phyloP scores from a whole-genome alignment of 257 asterid genomes.

The Solanum ossicruentum region DNA sequence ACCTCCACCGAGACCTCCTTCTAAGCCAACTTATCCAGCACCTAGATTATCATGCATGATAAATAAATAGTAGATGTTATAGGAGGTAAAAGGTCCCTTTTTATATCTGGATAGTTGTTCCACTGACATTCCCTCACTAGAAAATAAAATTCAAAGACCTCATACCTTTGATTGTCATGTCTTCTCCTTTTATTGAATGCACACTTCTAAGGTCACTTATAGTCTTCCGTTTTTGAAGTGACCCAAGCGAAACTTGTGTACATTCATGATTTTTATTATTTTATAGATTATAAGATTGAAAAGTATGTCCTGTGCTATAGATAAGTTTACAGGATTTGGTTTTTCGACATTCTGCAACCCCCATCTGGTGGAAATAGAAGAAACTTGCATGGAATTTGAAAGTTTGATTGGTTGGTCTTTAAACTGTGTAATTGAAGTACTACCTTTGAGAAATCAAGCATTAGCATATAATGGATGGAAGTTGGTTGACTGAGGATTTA shows the following conservation, averaged over 20 bases:
- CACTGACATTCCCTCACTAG: background rate
- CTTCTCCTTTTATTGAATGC: background rate
- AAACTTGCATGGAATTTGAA: conserved; percentile 10
- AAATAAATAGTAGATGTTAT: conserved; percentile 12
- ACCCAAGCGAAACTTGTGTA: background rate
- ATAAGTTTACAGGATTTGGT: background rate
- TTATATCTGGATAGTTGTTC: background rate
- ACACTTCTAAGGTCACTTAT: conserved; percentile 16
- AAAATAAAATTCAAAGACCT: background rate
- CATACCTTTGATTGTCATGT: background rate
- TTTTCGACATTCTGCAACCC: conserved; percentile 8
- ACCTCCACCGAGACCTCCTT: no score
- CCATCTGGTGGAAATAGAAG: conserved; percentile 16
- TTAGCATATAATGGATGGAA: conserved; percentile 15
- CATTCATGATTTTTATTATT: background rate
- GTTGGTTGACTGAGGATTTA: background rate
- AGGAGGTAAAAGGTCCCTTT: background rate
- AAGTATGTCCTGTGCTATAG: background rate
- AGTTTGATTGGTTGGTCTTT: conserved; percentile 17
- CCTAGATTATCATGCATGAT: conserved; percentile 14
- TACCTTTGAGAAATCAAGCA: background rate
- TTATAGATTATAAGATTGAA: conserved; percentile 12
- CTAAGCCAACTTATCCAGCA: background rate
- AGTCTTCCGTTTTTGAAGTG: conserved; percentile 9
- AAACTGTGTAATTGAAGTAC: background rate